Conservation (phyloP, 352 stramenopile species). For the Thalassiosira ordinaria region DNA sequence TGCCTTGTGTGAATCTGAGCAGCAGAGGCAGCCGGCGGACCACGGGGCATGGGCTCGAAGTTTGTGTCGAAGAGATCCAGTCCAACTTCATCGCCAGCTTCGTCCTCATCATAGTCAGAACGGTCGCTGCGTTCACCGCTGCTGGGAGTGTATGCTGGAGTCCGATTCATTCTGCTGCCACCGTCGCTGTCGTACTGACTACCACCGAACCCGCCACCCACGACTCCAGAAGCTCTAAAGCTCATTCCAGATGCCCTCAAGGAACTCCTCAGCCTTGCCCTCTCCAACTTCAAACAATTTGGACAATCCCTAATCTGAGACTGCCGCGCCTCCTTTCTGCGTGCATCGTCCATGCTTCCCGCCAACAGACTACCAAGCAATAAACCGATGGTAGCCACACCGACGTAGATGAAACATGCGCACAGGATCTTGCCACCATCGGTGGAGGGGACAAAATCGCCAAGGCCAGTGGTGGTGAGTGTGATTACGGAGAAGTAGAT, state of each 20-base stretch:
- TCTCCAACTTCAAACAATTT: conserved; percentile 72
- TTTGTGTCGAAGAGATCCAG: conserved; percentile 27
- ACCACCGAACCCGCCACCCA: too few relatives aligned
- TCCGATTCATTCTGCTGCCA: too few relatives aligned
- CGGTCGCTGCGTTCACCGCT: conserved; percentile 10
- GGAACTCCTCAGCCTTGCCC: conserved; percentile 31
- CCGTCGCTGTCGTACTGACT: too few relatives aligned
- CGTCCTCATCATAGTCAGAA: conserved; percentile 1
- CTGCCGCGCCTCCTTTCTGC: conserved; percentile 64
- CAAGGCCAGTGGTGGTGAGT: conserved; percentile 72
- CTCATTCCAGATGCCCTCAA: too few relatives aligned
- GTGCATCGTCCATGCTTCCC: conserved; percentile 75
- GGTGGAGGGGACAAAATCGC: conserved; percentile 81
- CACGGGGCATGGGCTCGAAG: neutral
- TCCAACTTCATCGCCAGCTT: conserved; percentile 26
- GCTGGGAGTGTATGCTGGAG: conserved; percentile 18
- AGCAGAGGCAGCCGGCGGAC: neutral
- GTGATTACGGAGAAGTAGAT: conserved; percentile 87
- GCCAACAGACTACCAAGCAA: conserved; percentile 85
- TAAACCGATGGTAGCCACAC: conserved; percentile 84
- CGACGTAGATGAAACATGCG: conserved; percentile 86
- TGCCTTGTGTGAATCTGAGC: conserved; percentile 57
- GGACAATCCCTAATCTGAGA: conserved; percentile 75
- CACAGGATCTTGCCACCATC: conserved; percentile 82
- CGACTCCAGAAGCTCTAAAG: too few relatives aligned